phyloP scores from a whole-genome alignment of 768 basidiomycete genomes.

The Mycena rosella region DNA sequence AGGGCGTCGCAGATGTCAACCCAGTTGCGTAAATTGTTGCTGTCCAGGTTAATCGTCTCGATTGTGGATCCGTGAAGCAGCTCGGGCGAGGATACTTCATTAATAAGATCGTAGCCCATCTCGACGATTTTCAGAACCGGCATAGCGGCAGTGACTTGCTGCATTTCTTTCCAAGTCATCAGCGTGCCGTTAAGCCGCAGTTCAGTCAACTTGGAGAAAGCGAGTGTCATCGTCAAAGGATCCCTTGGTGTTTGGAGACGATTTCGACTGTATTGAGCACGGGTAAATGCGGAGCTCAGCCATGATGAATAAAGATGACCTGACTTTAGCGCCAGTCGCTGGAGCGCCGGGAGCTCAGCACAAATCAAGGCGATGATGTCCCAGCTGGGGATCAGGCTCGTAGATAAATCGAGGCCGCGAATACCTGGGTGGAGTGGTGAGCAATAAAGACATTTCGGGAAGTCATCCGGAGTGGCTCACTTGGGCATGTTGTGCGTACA shows the following conservation, averaged over 20 bases:
- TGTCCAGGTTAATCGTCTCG: constrained; percentile 75
- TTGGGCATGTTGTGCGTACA: constrained; percentile 72
- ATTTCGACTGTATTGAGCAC: constrained; percentile 66
- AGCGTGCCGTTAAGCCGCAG: constrained; percentile 82
- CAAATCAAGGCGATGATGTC: constrained; percentile 73
- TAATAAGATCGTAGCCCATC: constrained; percentile 77
- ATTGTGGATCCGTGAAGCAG: constrained; percentile 49
- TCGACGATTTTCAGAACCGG: constrained; percentile 69
- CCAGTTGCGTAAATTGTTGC: constrained; percentile 75
- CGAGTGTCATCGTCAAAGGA: constrained; percentile 45
- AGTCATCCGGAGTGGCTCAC: constrained; percentile 58
- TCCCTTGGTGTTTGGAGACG: constrained; percentile 64
- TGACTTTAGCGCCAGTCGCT: constrained; percentile 84
- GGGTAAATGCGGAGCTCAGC: constrained; percentile 35
- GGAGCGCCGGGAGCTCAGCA: constrained; percentile 69
- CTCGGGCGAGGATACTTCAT: constrained; percentile 34
- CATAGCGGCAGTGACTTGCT: constrained; percentile 63
- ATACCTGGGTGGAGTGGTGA: constrained; percentile 63
- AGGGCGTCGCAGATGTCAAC: constrained; percentile 59
- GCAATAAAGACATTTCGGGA: constrained; percentile 7
- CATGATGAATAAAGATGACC: constrained; percentile 42
- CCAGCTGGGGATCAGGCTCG: constrained; percentile 82
- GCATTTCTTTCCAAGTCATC: constrained; percentile 78
- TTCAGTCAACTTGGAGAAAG: constrained; percentile 69
- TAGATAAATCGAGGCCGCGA: constrained; percentile 85